These are phyloP conservation scores for Friedmanniomyces simplex DNA, from an alignment of 495 filamentous ascomycete genomes.

Conservation along the genomic window DNA sequence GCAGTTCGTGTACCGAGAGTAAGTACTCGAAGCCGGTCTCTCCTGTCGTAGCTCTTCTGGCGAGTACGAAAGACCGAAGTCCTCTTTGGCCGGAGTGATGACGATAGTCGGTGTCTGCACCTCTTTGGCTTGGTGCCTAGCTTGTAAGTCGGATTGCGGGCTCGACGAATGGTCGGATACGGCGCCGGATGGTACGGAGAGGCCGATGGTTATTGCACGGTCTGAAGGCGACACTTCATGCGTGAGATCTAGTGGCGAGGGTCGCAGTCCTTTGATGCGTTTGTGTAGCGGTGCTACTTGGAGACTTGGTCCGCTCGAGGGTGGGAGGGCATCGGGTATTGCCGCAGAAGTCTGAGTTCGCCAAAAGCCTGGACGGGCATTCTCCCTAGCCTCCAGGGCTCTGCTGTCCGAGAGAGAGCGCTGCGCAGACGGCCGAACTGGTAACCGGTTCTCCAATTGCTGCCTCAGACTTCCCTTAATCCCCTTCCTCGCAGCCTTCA, in stretches of 20 bases:
- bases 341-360: not conserved
- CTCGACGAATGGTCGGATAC: constrained; percentile 42
- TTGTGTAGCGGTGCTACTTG: constrained; percentile 3
- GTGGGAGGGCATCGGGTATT: too few relatives aligned
- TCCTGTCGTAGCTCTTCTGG: constrained; percentile 26
- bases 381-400: not conserved
- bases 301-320: too few relatives aligned
- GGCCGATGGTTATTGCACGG: constrained; percentile 68
- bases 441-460: not conserved
- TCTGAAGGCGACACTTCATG: constrained; percentile 62
- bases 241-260: constrained; percentile 13
- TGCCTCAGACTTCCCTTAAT: not conserved
- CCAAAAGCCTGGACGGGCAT: not conserved
- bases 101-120: constrained; percentile 47
- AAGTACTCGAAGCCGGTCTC: constrained; percentile 53
- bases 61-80: constrained; percentile 52
- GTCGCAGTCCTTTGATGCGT: constrained; percentile 14
- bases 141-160: constrained; percentile 38
- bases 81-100: constrained; percentile 56
- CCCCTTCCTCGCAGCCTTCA: not conserved
- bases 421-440: not conserved
- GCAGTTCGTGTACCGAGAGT: constrained; percentile 50
- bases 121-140: constrained; percentile 9
- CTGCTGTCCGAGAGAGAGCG: not conserved
- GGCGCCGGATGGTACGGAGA: constrained; percentile 55